Evolutionary conservation across 2,329 filamentous ascomycete genomes (phyloP).

Genomic region (Beauveria asiatica): DNA sequence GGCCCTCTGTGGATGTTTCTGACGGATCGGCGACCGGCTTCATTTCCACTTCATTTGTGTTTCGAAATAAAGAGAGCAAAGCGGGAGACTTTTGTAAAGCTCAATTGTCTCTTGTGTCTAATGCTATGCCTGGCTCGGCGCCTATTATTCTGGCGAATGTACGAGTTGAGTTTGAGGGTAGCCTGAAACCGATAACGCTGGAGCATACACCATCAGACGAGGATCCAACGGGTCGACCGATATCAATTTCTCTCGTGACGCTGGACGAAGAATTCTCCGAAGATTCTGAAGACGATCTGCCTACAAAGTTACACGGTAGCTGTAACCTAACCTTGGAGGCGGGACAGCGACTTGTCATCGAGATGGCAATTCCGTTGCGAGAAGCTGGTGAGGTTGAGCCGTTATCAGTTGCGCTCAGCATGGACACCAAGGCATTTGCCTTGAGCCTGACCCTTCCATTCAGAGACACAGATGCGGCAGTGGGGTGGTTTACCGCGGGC

Average conservation of each 20-base stretch:
- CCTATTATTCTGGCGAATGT: constrained; percentile 45
- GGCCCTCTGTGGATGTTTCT: constrained; percentile 41
- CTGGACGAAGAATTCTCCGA: constrained; percentile 24
- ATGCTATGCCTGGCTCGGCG: constrained; percentile 42
- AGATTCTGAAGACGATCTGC: constrained; percentile 21
- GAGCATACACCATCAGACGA: constrained; percentile 28
- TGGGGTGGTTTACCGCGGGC: constrained; percentile 42
- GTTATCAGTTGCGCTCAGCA: constrained; percentile 50
- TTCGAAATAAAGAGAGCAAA: constrained; percentile 49
- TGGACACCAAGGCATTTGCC: constrained; percentile 58
- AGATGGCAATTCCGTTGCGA: constrained; percentile 63
- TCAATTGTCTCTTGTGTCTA: constrained; percentile 50
- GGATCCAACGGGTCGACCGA: constrained; percentile 14
- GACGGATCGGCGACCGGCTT: constrained; percentile 46
- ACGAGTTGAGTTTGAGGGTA: constrained; percentile 47
- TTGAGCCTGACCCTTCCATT: constrained; percentile 58
- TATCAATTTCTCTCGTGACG: constrained; percentile 19
- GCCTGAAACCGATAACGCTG: constrained; percentile 46
- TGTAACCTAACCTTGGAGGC: constrained; percentile 59
- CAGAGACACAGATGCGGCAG: constrained; percentile 30
- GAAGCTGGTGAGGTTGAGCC: constrained; percentile 73
- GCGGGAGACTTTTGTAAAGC: constrained; percentile 51
- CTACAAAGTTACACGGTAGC: constrained; percentile 39
- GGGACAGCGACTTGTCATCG: constrained; percentile 60
- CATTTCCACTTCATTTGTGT: constrained; percentile 46